Conservation (phyloP, 306 rosid species). For the Acacia confusa region DNA sequence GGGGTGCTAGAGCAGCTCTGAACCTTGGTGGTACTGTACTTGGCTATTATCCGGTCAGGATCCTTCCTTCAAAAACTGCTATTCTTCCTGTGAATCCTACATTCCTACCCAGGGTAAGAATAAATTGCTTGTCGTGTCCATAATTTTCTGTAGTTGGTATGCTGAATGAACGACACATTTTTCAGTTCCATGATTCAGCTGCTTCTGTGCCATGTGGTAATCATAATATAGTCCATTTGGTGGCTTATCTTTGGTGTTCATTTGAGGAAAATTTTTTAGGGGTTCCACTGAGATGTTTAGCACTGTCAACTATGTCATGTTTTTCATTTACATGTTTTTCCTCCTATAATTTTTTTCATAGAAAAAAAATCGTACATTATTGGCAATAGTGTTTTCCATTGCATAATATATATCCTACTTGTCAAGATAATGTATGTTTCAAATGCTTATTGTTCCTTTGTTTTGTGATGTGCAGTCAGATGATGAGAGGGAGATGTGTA, state of each 20-base stretch:
- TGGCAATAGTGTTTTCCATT: background rate
- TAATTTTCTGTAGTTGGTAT: background rate
- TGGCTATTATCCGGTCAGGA: conserved; percentile 92
- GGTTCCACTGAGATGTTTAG: background rate
- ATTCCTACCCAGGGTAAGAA: conserved; percentile 88
- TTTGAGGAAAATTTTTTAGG: background rate
- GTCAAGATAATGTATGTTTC: background rate
- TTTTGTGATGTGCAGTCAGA: conserved; percentile 66
- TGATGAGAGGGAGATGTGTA: conserved; percentile 98
- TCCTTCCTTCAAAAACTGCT: conserved; percentile 96
- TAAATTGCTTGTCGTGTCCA: conserved; percentile 16
- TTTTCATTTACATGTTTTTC: background rate
- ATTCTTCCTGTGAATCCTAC: conserved; percentile 98
- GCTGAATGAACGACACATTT: background rate
- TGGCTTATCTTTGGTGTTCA: conserved; percentile 2
- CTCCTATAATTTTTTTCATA: background rate
- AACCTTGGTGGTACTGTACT: conserved; percentile 91
- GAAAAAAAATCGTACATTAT: background rate
- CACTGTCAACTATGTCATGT: conserved; percentile 1
- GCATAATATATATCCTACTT: background rate
- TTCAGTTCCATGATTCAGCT: background rate
- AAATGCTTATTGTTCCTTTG: background rate
- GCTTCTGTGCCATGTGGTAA: background rate
- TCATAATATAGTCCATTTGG: background rate
- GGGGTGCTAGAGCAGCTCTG: conserved; percentile 86